These are phyloP conservation scores for Naegleria lovaniensis DNA, from an alignment of 208 protist species.

Conservation along the genomic window DNA sequence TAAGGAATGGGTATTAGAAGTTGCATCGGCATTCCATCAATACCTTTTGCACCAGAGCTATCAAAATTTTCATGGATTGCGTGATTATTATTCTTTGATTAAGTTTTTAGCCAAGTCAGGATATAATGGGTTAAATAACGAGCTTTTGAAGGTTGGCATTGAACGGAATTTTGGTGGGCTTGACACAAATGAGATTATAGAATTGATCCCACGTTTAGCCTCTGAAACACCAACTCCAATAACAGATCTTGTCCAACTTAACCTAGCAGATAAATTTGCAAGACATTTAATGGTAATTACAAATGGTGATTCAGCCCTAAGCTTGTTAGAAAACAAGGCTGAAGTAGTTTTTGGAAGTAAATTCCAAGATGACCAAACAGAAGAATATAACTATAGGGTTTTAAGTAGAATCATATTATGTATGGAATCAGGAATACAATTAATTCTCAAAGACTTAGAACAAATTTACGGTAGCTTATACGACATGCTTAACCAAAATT, in stretches of 20 bases:
- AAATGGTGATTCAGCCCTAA: constrained; percentile 11
- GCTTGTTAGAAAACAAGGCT: not conserved
- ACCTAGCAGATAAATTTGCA: constrained; percentile 31
- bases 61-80: constrained; percentile 51
- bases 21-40: constrained; percentile 32
- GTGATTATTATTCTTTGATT: constrained; percentile 53
- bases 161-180: constrained; percentile 34
- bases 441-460: constrained; percentile 48
- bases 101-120: constrained; percentile 17
- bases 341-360: constrained; percentile 33
- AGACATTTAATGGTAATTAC: constrained; percentile 42
- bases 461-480: constrained; percentile 57
- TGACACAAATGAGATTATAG: not conserved
- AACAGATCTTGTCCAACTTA: constrained; percentile 18
- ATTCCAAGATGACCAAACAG: constrained; percentile 28
- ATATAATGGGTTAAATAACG: too few relatives aligned
- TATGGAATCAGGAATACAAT: constrained; percentile 44
- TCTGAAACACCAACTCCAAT: not conserved
- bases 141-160: too few relatives aligned
- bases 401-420: constrained; percentile 36
- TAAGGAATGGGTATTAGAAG: not conserved
- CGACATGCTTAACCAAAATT: constrained; percentile 61
- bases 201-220: not conserved
- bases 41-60: constrained; percentile 29
- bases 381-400: not conserved